Conservation (phyloP, 495 filamentous ascomycete species). For the Penicillium taxi region DNA sequence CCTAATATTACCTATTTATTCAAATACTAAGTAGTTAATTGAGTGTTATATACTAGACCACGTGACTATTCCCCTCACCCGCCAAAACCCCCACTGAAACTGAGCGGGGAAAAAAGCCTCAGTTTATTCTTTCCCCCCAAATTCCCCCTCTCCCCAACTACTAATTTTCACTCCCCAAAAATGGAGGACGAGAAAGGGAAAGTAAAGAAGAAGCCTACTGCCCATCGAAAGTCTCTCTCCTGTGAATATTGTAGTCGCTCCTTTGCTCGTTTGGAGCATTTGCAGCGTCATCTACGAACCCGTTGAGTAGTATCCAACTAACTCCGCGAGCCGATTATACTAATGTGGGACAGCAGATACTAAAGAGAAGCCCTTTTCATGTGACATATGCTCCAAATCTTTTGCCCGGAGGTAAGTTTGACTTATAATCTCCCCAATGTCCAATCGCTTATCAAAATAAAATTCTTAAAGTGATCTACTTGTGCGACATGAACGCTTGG, state of each 20-base stretch:
- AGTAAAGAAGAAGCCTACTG: constrained; percentile 37
- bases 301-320: constrained; percentile 38
- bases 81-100: too few species aligned
- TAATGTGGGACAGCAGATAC: constrained; percentile 38
- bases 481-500: constrained; percentile 65
- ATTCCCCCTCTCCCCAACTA: constrained; percentile 4
- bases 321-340: constrained; percentile 3
- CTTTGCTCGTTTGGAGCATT: constrained; percentile 46
- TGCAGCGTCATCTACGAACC: constrained; percentile 48
- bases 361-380: constrained; percentile 49
- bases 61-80: constrained; percentile 30
- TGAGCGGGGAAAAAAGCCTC: constrained; percentile 26
- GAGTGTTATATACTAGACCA: too few species aligned
- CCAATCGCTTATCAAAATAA: constrained; percentile 21
- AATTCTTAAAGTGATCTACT: constrained; percentile 54
- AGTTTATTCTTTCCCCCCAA: constrained; percentile 33
- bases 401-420: constrained; percentile 41
- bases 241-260: constrained; percentile 45
- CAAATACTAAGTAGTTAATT: too few species aligned
- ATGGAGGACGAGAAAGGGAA: constrained; percentile 44
- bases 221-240: constrained; percentile 40
- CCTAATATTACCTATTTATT: too few species aligned
- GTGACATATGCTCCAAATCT: constrained; percentile 44
- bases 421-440: constrained; percentile 4
- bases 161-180: too few species aligned